Base-by-base conservation (phyloP, 2,329 filamentous ascomycete genomes). In the Curvularia hawaiiensis region DNA sequence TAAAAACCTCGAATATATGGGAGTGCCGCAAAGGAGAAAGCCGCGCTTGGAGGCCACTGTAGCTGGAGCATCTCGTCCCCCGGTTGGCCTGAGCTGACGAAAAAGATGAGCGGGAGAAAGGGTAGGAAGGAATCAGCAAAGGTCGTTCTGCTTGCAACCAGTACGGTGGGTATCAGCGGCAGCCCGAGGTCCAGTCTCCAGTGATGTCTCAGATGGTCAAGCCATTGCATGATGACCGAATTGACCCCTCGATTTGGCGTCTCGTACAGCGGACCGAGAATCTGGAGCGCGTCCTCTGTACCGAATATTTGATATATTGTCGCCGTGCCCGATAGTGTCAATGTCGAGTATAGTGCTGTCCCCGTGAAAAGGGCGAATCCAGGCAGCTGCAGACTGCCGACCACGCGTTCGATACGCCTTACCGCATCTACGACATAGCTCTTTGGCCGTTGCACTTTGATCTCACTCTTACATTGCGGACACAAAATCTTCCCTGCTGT, bases 391-490 rank as follows among this genome's bases (percentile, higher is more conserved):
- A 91, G 80, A 33, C 74, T 83, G 62, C 78, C 85, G 72, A 81
- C 87, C 75, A 78, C 71, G 38, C 80, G 78, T 66, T 89, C 83
- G 10, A 90, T 62, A 16, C 79, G 74, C 50, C 89, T 85, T 59
- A 88, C 84, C 0, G 88, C 68, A 52, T 89, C 85, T 28, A 98
- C 86, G 22, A 95, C 77, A 22, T 85, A 80, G 70, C 93, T 92
- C 68, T 84, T 85, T 14, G 90, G 90, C 48, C 93, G 88, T 50
- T 89, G 85, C 28, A 98, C 82, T 51, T 85, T 80, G 68, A 98
- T 96, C 64, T 87, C 84, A 2, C 87, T 84, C 75, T 96, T 95
- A 83, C 95, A 99, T 61, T 96, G 90, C 2, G 94, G 94, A 73
- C 95, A 99, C 52, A 85, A 80, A 62, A 97, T 86, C 60, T 88